Evolutionary conservation across 371 early-diverging fungal species (phyloP).

Genomic region (Umbelopsis sp.): DNA sequence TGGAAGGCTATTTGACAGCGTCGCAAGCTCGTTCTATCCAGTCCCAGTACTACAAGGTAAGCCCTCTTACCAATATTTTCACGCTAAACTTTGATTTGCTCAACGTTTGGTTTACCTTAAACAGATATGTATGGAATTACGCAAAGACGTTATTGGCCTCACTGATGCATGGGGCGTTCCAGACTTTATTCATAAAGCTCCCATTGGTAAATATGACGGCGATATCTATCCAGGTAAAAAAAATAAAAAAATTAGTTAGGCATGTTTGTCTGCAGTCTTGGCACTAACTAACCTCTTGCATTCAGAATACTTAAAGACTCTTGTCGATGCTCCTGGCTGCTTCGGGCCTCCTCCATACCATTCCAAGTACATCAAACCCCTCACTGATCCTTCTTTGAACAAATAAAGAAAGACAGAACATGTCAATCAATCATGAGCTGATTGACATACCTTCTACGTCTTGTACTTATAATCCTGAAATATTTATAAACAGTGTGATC

Average conservation of each 20-base stretch:
- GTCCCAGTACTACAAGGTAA: conserved; percentile 44
- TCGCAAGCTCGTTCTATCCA: conserved; percentile 51
- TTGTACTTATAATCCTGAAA: too few relatives aligned
- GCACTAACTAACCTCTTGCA: background rate
- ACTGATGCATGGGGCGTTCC: conserved; percentile 67
- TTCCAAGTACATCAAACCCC: conserved; percentile 45
- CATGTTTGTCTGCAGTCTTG: background rate
- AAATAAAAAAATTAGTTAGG: background rate
- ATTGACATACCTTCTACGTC: too few relatives aligned
- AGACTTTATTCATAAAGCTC: conserved; percentile 69
- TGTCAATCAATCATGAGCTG: too few relatives aligned
- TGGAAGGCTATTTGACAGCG: conserved; percentile 54
- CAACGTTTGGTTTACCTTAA: background rate
- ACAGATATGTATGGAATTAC: conserved; percentile 50
- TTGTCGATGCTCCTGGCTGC: conserved; percentile 38
- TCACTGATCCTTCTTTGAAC: conserved; percentile 33
- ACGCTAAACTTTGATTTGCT: background rate
- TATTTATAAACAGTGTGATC: too few relatives aligned
- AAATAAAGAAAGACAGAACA: background rate
- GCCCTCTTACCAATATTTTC: too few relatives aligned
- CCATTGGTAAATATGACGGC: conserved; percentile 69
- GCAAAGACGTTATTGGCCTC: conserved; percentile 63
- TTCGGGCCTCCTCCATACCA: conserved; percentile 42
- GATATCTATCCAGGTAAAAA: conserved; percentile 58
- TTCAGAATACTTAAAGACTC: conserved; percentile 46